Evolutionary conservation across 495 filamentous ascomycete genomes (phyloP), one percentile per base, ranked within the genome.

Genomic region (Penicillium subrubescens): DNA sequence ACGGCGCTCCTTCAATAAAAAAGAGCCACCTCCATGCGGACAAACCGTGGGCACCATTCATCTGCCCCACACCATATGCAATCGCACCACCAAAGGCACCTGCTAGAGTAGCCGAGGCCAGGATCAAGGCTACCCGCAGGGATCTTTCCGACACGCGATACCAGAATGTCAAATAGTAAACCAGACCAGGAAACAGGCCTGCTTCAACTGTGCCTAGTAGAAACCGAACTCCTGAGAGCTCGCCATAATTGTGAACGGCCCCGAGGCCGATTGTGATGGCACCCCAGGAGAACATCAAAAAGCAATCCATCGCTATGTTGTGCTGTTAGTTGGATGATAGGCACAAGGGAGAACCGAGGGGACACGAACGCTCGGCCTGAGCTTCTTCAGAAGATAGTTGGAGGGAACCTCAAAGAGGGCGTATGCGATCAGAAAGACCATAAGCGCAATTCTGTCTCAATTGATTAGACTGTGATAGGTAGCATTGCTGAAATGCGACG

Each of bases 11-110:
- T 69, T 91, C 89, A 37, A 91, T 77, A 44, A 92, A 89, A 73
- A 92, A 92, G 11, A 92, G 74, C 90, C 89, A 92, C 29, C 89
- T 75, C 90, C 90, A 92, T 8, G 80, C 89, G 15, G 82, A 82
- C 3, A 91, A 67, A 0, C 87, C 88, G 21, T 73, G 72, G 0
- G 75, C 79, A 14, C 80, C 79, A 61, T 90, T 88, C 87, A 92
- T 88, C 60, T 89, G 84, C 6, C 84, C 87, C 1, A 90, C 81
- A 41, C 84, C 88, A 67, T 83, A 89, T 21, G 88, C 89, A 44
- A 90, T 86, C 5, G 84, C 84, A 17, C 89, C 89, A 10, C 89
- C 89, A 65, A 92, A 92, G 1, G 89, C 89, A 8, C 89, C 89
- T 4, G 87, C 88, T 5, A 91, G 79, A 0, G 88, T 89, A 10